These are phyloP conservation scores for Scedosporium apiospermum DNA, from an alignment of 2,329 filamentous ascomycete species.

Conservation along the genomic window DNA sequence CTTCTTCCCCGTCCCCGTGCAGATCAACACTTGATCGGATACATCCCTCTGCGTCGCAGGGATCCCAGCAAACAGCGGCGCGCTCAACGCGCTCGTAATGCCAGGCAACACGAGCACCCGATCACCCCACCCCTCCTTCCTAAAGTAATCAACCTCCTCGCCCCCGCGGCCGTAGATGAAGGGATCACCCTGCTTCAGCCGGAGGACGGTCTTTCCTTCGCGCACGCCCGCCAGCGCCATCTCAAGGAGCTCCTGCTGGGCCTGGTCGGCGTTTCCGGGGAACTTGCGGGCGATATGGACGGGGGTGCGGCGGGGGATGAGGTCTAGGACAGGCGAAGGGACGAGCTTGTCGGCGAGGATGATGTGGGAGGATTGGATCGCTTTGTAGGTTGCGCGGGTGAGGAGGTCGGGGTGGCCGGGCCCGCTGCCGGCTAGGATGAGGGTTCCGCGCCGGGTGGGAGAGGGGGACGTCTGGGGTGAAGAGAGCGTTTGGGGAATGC, in stretches of 20 bases:
- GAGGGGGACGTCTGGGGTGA: constrained; percentile 11
- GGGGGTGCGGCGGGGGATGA: constrained; percentile 81
- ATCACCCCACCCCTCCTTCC: constrained; percentile 56
- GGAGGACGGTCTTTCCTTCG: constrained; percentile 68
- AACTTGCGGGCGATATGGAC: constrained; percentile 95
- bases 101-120: constrained; percentile 68
- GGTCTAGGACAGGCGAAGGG: constrained; percentile 72
- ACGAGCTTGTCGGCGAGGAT: constrained; percentile 81
- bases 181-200: constrained; percentile 92
- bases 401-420: constrained; percentile 89
- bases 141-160: constrained; percentile 84
- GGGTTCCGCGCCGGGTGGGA: constrained; percentile 44
- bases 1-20: constrained; percentile 90
- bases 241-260: constrained; percentile 79
- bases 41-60: constrained; percentile 84
- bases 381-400: constrained; percentile 71
- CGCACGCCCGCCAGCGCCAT: constrained; percentile 60
- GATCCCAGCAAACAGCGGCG: constrained; percentile 79
- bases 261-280: constrained; percentile 88
- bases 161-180: constrained; percentile 94
- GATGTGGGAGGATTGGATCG: constrained; percentile 66
- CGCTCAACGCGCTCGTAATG: constrained; percentile 79
- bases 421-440: constrained; percentile 85
- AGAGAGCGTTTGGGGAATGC: neutral
- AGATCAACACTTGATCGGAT: constrained; percentile 89